Evolutionary conservation across 2,329 filamentous ascomycete species (phyloP).

Genomic region (Davidsoniella australis): DNA sequence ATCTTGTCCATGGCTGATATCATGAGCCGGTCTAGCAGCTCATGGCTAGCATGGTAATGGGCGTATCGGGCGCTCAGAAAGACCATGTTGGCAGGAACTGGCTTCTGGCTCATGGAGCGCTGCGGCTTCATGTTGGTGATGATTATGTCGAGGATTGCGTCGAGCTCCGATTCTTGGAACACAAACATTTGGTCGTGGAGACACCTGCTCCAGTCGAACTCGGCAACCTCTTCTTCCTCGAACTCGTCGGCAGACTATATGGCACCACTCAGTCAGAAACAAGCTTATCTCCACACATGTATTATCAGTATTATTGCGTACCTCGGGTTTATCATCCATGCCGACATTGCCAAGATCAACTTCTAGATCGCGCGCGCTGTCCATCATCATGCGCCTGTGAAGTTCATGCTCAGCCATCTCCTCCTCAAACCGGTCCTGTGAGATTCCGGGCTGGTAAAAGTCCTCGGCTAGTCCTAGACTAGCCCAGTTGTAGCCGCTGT

Average conservation of each 20-base stretch:
- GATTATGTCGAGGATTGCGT: conserved; percentile 82
- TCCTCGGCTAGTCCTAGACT: conserved; percentile 68
- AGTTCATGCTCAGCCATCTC: conserved; percentile 94
- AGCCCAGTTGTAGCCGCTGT: conserved; percentile 61
- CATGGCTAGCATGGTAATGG: conserved; percentile 81
- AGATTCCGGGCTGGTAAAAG: conserved; percentile 85
- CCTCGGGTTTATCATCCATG: conserved; percentile 88
- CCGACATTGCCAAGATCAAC: conserved; percentile 92
- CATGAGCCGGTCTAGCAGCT: conserved; percentile 66
- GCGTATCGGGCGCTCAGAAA: conserved; percentile 92
- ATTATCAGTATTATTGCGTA: conserved; percentile 20
- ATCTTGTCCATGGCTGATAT: conserved; percentile 87
- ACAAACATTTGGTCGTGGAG: conserved; percentile 99
- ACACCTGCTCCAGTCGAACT: conserved; percentile 91
- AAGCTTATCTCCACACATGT: not conserved
- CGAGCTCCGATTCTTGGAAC: conserved; percentile 86
- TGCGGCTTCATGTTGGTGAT: conserved; percentile 98
- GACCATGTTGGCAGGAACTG: conserved; percentile 90
- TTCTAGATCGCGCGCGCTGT: conserved; percentile 90
- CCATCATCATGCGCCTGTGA: conserved; percentile 97
- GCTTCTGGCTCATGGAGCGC: conserved; percentile 89
- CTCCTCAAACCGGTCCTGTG: conserved; percentile 87
- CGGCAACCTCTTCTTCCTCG: conserved; percentile 65
- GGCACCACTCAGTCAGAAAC: conserved; percentile 3
- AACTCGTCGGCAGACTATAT: conserved; percentile 54